These are phyloP conservation scores for Priceomyces fermenticarens DNA, from an alignment of 805 yeast genomes.

Conservation along the genomic window DNA sequence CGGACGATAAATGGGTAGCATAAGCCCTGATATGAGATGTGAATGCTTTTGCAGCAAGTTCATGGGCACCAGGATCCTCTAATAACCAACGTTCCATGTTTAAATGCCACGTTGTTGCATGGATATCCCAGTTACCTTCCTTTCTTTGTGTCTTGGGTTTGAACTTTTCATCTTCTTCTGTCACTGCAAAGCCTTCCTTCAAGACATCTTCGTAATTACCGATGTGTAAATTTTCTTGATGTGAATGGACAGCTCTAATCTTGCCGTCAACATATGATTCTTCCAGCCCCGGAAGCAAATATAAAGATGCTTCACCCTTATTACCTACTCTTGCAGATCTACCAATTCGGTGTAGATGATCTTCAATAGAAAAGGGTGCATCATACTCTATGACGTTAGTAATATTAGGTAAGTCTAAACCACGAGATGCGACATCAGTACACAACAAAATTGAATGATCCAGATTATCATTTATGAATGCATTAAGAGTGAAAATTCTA, in stretches of 20 bases:
- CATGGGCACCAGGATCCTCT: conserved; percentile 59
- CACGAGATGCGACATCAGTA: conserved; percentile 98
- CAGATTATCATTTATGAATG: conserved; percentile 46
- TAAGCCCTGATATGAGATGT: conserved; percentile 91
- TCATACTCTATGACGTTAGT: conserved; percentile 88
- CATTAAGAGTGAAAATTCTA: conserved; percentile 72
- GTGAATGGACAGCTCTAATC: conserved; percentile 37
- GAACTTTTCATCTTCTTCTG: conserved; percentile 26
- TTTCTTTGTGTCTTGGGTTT: conserved; percentile 15
- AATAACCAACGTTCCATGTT: conserved; percentile 85
- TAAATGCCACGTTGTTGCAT: conserved; percentile 95
- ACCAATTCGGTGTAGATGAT: conserved; percentile 94
- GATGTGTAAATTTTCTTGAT: conserved; percentile 30
- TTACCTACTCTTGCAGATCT: conserved; percentile 98
- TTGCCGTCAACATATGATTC: conserved; percentile 72
- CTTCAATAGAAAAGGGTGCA: conserved; percentile 92
- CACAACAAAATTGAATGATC: conserved; percentile 74
- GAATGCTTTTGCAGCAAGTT: conserved; percentile 75
- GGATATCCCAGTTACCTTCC: conserved; percentile 76
- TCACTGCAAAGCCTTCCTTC: conserved; percentile 33
- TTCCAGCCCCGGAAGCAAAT: conserved; percentile 85
- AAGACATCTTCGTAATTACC: conserved; percentile 33
- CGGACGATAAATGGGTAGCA: conserved; percentile 86
- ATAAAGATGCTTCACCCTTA: conserved; percentile 71
- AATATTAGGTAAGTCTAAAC: conserved; percentile 86